Percentiles rank a stretch among this genome's conserved stretches.
Conservation (phyloP, 2,329 filamentous ascomycete species). For the Eutypa lata region DNA sequence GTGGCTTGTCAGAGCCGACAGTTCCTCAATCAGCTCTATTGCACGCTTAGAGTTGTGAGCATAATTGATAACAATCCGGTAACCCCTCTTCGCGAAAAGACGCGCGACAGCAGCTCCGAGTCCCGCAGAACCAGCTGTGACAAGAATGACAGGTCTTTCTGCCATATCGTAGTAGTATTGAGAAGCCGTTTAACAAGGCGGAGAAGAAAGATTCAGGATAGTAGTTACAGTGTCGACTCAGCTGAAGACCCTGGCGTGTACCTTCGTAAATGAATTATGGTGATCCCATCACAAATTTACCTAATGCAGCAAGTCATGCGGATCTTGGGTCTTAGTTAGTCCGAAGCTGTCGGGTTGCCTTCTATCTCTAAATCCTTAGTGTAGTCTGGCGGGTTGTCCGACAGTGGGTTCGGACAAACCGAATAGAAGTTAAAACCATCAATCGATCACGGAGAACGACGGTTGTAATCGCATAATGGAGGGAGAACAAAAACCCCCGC, state of each 20-base stretch:
- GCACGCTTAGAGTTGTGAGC: slow-evolving; percentile 56
- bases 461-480: not conserved
- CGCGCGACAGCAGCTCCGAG: slow-evolving; percentile 64
- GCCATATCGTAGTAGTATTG: not conserved
- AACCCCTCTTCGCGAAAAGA: slow-evolving; percentile 63
- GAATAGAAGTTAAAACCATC: not conserved
- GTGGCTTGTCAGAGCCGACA: slow-evolving; percentile 55
- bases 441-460: not conserved
- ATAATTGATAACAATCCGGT: slow-evolving; percentile 71
- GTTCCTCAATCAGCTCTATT: slow-evolving; percentile 49
- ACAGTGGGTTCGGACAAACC: not conserved
- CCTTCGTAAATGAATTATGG: not conserved
- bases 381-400: slow-evolving; percentile 1
- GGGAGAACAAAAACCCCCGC: not conserved
- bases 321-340: too few species aligned
- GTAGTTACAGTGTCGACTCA: not conserved
- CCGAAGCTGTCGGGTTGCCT: too few species aligned
- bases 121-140: slow-evolving; percentile 52
- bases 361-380: not conserved
- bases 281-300: not conserved
- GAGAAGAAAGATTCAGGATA: not conserved
- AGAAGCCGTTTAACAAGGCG: not conserved
- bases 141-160: slow-evolving; percentile 32
- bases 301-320: too few species aligned
- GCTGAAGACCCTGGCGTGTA: not conserved